Conservation (phyloP, 2,329 filamentous ascomycete genomes). For the Pezicula carpinea region DNA sequence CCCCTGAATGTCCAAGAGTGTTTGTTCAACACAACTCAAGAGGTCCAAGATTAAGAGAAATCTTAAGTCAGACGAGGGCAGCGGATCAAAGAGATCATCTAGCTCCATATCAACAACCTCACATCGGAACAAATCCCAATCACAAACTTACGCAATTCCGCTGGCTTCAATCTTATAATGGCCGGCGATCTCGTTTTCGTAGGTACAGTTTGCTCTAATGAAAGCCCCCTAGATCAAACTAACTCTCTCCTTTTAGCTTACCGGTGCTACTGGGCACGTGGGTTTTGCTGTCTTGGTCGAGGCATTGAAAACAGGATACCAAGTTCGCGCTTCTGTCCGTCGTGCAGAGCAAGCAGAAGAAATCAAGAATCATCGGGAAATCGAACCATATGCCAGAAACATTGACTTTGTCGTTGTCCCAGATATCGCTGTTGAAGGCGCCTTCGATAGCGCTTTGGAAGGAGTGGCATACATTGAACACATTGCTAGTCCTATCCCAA, state of each 20-base stretch:
- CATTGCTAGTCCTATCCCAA: slow-evolving; percentile 10
- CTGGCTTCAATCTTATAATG: slow-evolving; percentile 2
- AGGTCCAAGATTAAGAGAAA: too few relatives aligned
- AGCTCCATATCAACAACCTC: too few relatives aligned
- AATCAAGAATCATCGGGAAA: slow-evolving; percentile 1
- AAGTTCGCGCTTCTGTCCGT: slow-evolving; percentile 9
- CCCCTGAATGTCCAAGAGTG: too few relatives aligned
- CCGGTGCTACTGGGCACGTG: slow-evolving; percentile 18
- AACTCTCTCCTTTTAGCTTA: slow-evolving; percentile 7
- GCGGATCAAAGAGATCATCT: too few relatives aligned
- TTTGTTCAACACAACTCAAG: too few relatives aligned
- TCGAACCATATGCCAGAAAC: neutral
- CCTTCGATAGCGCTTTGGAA: slow-evolving; percentile 8
- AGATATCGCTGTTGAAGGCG: slow-evolving; percentile 9
- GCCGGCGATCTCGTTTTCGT: slow-evolving; percentile 13
- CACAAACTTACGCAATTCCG: neutral
- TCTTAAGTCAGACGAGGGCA: too few relatives aligned
- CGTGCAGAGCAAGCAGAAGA: slow-evolving; percentile 2
- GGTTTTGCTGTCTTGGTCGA: slow-evolving; percentile 14
- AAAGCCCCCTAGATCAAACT: neutral
- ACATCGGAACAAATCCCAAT: too few relatives aligned
- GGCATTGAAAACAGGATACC: slow-evolving; percentile 9
- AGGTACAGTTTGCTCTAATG: neutral
- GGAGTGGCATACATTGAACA: slow-evolving; percentile 9
- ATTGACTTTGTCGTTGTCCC: slow-evolving; percentile 7